Base-by-base conservation (phyloP, 495 filamentous ascomycete genomes). In the Chaetomium tenue region DNA sequence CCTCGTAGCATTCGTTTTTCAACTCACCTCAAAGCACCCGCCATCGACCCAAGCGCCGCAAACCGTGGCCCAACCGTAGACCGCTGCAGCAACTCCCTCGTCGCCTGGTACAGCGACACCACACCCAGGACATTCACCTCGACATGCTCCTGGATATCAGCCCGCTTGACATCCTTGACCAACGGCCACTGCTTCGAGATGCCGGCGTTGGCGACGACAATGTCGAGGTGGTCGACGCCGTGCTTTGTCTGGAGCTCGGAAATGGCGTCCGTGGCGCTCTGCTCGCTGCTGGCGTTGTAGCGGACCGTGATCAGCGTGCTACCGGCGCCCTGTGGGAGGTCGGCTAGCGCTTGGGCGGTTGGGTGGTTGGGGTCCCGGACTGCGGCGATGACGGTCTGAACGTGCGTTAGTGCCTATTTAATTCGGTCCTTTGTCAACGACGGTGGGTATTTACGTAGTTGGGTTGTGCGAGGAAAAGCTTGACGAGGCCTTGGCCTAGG, bases 91-190 rank as follows among this genome's bases (percentile, higher is more conserved):
- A 78, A 51, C 5, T 63, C 50, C 0, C 68, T 40, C 0, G 68
- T 66, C n/a, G 74, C 75, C 53, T 77, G 74, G 63, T 67, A 78
- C 33, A 78, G 50, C 67, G 61, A 65, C 15, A 77, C 47, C 7
- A 70, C n/a, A 23, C 74, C 76, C 37, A 64, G 61, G 5, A 75
- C 58, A 28, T 76, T 71, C 5, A 68, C 60, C 12, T 42, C 62
- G 3, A 70, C 30, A 52, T 78, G 75, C 26, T 48, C 65, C 44
- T 68, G 59, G 25, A 77, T 46, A 11, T 77, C 71, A 1, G 42
- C 64, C 18, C 65, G 54, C 42, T 65, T 73, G 22, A 72, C 53
- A 0, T 77, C 73, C 7, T 70, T 67, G 23, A 78, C 70, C 60
- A 67, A 69, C 2, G 75, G 74, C 60, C 63, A 77, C 2, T 51